Evolutionary conservation across 176 grass and related monocot genomes (phyloP).

Genomic region (Themeda triandra): DNA sequence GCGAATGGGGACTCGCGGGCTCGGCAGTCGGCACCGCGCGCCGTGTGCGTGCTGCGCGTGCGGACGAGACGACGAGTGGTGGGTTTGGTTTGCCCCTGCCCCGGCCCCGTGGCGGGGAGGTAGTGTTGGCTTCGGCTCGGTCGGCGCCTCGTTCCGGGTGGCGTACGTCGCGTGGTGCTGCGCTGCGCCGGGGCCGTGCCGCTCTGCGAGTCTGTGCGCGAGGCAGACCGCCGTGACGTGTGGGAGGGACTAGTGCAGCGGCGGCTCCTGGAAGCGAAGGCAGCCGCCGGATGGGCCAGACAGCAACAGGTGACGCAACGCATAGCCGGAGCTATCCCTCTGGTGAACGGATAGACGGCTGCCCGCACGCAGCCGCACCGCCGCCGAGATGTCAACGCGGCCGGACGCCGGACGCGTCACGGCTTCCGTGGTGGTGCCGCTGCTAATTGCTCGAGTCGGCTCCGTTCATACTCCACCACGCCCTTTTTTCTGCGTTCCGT

Average conservation of each 20-base stretch:
- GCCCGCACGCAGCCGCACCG: not conserved
- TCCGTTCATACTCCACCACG: not conserved
- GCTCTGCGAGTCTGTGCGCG: not conserved
- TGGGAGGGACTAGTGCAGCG: not conserved
- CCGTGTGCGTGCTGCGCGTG: not conserved
- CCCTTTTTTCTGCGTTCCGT: not conserved
- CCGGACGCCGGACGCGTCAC: not conserved
- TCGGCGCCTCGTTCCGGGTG: slow-evolving; percentile 14
- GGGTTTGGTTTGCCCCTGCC: not conserved
- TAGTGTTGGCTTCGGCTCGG: not conserved
- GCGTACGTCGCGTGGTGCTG: not conserved
- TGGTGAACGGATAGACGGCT: not conserved
- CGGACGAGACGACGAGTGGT: not conserved
- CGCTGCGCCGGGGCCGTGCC: not conserved
- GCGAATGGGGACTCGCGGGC: too few species aligned
- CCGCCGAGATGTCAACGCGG: not conserved
- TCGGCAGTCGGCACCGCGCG: not conserved
- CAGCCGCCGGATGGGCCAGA: not conserved
- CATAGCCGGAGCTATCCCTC: not conserved
- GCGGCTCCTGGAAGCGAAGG: not conserved
- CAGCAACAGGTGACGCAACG: not conserved
- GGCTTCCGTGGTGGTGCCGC: not conserved
- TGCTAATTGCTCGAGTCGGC: not conserved
- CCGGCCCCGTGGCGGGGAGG: too few species aligned
- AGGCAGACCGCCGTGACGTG: not conserved